Base-by-base conservation (phyloP, 306 rosid species). In the Senna siamea region DNA sequence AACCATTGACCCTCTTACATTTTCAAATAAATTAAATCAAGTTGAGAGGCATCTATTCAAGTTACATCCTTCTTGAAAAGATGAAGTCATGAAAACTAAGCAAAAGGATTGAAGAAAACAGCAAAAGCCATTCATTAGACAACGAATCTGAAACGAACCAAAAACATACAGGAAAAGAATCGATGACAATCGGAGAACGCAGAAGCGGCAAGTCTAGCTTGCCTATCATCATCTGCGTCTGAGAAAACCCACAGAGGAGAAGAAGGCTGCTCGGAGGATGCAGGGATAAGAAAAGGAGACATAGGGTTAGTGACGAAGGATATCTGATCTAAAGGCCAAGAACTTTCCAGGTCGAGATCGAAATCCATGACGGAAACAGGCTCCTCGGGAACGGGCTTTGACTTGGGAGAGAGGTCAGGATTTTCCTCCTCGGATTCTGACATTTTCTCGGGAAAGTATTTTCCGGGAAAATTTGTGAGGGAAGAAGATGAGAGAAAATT, bases 261-360 rank as follows among this genome's bases (percentile, higher is more conserved):
- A 7, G 23, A 76, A 23, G 84, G 90, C 66, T 82, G 94, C 37
- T 89, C 94, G 66, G 89, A 60, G 65, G 81, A 15, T 17, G 87
- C 62, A 4, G 85, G 58, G 76, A 88, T 72, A 18, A 82, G 47
- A 54, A 82, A 48, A 26, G 98, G 94, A n/a, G 98, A 87, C 73
- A 78, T 70, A 53, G 93, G 85, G 6, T 86, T 73, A 5, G 93
- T 72, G n/a, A 66, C 37, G 30, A 93, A 89, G 17, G 86, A 70
- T 66, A 84, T 78, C 81, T 85, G 91, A 82, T 90, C 89, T 76
- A 81, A 81, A 3, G 95, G 88, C 97, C 98, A 94, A 11, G 88
- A 73, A 47, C 44, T 66, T 64, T 85, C 95, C 26, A 88, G 32
- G 67, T 90, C 97, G 56, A 93, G 78, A 77, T 91, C 97, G 69